Evolutionary conservation across 2,329 filamentous ascomycete genomes (phyloP).

Genomic region (Eutypella sp.): DNA sequence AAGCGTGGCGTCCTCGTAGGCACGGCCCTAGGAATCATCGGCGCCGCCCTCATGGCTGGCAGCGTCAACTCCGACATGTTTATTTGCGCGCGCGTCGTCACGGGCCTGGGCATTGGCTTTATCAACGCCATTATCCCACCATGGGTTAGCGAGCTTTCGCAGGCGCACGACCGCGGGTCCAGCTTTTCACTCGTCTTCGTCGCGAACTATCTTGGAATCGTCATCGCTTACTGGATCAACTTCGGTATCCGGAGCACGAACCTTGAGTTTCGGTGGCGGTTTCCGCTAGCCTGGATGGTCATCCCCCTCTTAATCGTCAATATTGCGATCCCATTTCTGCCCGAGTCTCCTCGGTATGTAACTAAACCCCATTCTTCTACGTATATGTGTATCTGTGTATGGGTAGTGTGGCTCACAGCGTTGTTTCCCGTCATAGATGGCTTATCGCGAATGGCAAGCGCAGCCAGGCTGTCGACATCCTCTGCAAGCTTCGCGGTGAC

Average conservation of each 20-base stretch:
- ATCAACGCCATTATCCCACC: constrained; percentile 46
- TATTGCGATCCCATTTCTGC: constrained; percentile 34
- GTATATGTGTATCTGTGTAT: too few species aligned
- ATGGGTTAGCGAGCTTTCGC: constrained; percentile 42
- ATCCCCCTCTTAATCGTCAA: constrained; percentile 37
- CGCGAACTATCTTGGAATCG: constrained; percentile 48
- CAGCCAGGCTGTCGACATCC: constrained; percentile 29
- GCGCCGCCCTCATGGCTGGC: constrained; percentile 43
- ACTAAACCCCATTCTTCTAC: too few species aligned
- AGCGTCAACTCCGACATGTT: constrained; percentile 42
- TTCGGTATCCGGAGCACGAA: constrained; percentile 28
- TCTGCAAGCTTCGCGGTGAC: constrained; percentile 21
- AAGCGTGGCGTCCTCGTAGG: constrained; percentile 40
- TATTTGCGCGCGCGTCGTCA: constrained; percentile 43
- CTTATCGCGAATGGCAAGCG: constrained; percentile 31
- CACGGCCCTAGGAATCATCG: constrained; percentile 41
- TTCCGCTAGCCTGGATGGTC: constrained; percentile 35
- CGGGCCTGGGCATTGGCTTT: constrained; percentile 47
- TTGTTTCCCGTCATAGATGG: constrained; percentile 21
- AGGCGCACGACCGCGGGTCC: constrained; percentile 40
- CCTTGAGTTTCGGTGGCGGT: constrained; percentile 31
- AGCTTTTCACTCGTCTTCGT: constrained; percentile 46
- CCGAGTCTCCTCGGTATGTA: constrained; percentile 33
- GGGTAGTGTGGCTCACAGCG: too few species aligned
- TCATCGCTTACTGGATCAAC: constrained; percentile 34